Evolutionary conservation across 2,329 filamentous ascomycete genomes (phyloP).

Genomic region (Ascochyta rabiei): DNA sequence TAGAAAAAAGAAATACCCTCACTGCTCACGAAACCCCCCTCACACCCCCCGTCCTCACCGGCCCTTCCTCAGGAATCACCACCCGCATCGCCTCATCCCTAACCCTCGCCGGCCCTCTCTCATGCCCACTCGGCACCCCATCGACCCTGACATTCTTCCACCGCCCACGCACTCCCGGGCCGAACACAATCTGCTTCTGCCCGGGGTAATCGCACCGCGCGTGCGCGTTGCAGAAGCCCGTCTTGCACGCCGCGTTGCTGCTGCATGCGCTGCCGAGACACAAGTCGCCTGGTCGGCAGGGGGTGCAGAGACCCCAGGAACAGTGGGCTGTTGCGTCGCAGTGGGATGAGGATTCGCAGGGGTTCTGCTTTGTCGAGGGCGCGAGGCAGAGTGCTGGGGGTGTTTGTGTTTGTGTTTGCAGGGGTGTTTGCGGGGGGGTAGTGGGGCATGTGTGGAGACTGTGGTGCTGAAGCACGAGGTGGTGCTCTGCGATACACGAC

Average conservation of each 20-base stretch:
- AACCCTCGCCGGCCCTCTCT: conserved; percentile 39
- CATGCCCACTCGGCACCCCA: conserved; percentile 29
- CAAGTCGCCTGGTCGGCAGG: not conserved
- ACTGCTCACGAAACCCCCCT: not conserved
- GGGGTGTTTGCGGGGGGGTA: no score
- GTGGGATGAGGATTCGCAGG: not conserved
- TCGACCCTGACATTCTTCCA: conserved; percentile 24
- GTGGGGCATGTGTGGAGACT: no score
- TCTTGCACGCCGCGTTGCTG: conserved; percentile 40
- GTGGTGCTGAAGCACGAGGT: no score
- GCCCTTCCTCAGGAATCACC: conserved; percentile 32
- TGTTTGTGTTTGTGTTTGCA: no score
- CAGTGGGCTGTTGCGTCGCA: not conserved
- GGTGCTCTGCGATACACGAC: not conserved
- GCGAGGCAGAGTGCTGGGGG: not conserved
- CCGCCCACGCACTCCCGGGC: conserved; percentile 27
- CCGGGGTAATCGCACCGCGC: conserved; percentile 39
- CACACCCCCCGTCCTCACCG: conserved; percentile 27
- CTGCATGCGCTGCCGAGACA: conserved; percentile 25
- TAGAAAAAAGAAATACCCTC: no score
- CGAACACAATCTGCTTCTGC: conserved; percentile 26
- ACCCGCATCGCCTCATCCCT: conserved; percentile 39
- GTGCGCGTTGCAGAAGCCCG: conserved; percentile 39
- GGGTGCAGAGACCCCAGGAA: not conserved
- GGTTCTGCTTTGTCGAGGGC: not conserved